These are phyloP conservation scores for Plasmodium ovale DNA, from an alignment of 169 alveolate species.

Conservation along the genomic window DNA sequence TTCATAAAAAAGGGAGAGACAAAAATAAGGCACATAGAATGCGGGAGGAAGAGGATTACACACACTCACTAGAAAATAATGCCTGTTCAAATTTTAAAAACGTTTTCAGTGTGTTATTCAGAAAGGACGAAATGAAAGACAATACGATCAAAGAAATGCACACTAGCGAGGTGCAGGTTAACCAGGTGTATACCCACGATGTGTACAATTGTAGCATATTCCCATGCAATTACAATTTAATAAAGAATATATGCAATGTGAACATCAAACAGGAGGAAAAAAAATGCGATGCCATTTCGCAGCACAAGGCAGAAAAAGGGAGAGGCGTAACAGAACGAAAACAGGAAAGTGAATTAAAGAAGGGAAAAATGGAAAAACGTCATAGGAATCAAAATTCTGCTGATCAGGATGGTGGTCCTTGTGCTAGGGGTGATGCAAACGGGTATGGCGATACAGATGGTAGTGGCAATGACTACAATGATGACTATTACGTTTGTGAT, in stretches of 20 bases:
- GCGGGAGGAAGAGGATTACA: neutral
- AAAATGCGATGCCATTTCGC: neutral
- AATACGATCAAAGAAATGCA: neutral
- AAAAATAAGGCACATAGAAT: neutral
- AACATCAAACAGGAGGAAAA: neutral
- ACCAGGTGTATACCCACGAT: neutral
- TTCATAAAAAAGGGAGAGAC: neutral
- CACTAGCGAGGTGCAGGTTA: too few species aligned
- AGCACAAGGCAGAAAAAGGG: too few species aligned
- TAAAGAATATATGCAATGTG: slow-evolving; percentile 8
- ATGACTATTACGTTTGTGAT: too few species aligned
- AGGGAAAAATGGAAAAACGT: too few species aligned
- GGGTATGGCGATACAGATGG: too few species aligned
- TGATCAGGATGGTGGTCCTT: too few species aligned
- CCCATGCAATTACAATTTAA: neutral
- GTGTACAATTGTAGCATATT: slow-evolving; percentile 14
- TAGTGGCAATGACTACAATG: too few species aligned
- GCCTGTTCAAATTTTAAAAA: neutral
- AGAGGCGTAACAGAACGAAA: neutral
- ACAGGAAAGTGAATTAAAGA: too few species aligned
- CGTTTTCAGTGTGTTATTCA: neutral
- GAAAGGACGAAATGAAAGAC: neutral
- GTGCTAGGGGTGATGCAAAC: too few species aligned
- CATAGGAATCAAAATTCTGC: too few species aligned
- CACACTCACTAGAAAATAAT: neutral